phyloP scores from a whole-genome alignment of 257 asterid species.

The Marsdenia floribunda region DNA sequence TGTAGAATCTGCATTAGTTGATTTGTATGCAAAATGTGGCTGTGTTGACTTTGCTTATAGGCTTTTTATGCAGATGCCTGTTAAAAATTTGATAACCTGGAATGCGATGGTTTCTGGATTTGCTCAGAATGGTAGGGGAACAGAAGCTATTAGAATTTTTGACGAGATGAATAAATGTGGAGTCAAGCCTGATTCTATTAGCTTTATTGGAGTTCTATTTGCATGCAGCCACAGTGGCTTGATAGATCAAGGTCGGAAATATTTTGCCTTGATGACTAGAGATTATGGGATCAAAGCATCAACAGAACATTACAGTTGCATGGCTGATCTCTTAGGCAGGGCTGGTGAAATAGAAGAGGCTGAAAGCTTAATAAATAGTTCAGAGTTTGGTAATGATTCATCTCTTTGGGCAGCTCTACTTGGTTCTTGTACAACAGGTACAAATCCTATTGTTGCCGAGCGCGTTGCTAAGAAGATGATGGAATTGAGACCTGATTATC shows the following conservation, averaged over 20 bases:
- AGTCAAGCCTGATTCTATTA: constrained; percentile 53
- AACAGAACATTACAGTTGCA: constrained; percentile 73
- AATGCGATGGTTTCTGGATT: constrained; percentile 87
- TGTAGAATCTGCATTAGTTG: constrained; percentile 89
- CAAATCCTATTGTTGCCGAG: constrained; percentile 52
- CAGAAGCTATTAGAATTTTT: constrained; percentile 55
- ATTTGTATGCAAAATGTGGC: constrained; percentile 88
- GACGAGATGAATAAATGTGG: constrained; percentile 51
- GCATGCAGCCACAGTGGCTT: constrained; percentile 91
- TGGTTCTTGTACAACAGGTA: constrained; percentile 63
- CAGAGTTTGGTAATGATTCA: constrained; percentile 37
- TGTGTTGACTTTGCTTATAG: constrained; percentile 52
- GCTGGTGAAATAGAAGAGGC: constrained; percentile 74
- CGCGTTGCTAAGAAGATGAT: constrained; percentile 65
- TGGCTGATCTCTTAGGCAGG: constrained; percentile 83
- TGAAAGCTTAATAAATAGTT: constrained; percentile 45
- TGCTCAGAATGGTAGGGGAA: constrained; percentile 85
- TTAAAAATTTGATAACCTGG: constrained; percentile 76
- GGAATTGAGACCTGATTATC: constrained; percentile 70
- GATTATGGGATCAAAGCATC: constrained; percentile 47
- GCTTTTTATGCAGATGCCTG: constrained; percentile 54
- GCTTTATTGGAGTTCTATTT: constrained; percentile 67
- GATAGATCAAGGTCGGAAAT: constrained; percentile 49
- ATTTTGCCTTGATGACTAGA: constrained; percentile 46
- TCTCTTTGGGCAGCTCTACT: constrained; percentile 82